Conservation (phyloP, 2,329 filamentous ascomycete genomes). For the Amesomyces nigricolor region DNA sequence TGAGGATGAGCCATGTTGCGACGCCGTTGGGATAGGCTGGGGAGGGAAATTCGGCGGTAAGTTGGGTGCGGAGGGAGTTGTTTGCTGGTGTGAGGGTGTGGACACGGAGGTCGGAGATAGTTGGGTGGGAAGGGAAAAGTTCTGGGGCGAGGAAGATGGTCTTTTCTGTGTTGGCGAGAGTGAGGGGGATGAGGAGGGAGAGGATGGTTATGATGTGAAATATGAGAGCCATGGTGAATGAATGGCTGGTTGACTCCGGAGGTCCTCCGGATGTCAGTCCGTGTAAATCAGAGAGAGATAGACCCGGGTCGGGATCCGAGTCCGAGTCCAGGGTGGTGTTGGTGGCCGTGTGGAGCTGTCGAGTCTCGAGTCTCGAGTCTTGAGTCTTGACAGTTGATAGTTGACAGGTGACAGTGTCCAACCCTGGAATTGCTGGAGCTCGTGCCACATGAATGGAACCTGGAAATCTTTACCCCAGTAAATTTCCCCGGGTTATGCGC, state of each 20-base stretch:
- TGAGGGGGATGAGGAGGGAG: conserved; percentile 17
- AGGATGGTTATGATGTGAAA: conserved; percentile 13
- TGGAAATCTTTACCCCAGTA: background rate
- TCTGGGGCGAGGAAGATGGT: conserved; percentile 74
- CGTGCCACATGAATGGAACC: background rate
- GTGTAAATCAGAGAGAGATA: background rate
- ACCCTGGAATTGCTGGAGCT: background rate
- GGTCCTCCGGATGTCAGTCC: background rate
- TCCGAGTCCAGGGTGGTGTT: background rate
- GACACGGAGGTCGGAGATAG: conserved; percentile 57
- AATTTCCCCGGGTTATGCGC: conserved; percentile 11
- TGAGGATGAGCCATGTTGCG: conserved; percentile 74
- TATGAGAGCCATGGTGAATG: background rate
- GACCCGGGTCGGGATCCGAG: background rate
- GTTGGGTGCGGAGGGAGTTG: conserved; percentile 53
- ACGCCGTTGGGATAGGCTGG: conserved; percentile 47
- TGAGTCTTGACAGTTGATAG: too few relatives aligned
- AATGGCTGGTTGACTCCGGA: background rate
- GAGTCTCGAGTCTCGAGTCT: too few relatives aligned
- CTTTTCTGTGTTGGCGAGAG: conserved; percentile 79
- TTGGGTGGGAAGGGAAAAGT: conserved; percentile 46
- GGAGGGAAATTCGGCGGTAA: conserved; percentile 65
- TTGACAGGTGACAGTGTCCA: too few relatives aligned
- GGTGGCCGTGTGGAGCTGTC: too few relatives aligned
- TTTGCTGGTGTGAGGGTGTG: conserved; percentile 53